A percentile compares a stretch with the other conserved stretches of the same genome.
Evolutionary conservation across 768 basidiomycete genomes (phyloP).

Genomic region (Filobasidium wieringae): DNA sequence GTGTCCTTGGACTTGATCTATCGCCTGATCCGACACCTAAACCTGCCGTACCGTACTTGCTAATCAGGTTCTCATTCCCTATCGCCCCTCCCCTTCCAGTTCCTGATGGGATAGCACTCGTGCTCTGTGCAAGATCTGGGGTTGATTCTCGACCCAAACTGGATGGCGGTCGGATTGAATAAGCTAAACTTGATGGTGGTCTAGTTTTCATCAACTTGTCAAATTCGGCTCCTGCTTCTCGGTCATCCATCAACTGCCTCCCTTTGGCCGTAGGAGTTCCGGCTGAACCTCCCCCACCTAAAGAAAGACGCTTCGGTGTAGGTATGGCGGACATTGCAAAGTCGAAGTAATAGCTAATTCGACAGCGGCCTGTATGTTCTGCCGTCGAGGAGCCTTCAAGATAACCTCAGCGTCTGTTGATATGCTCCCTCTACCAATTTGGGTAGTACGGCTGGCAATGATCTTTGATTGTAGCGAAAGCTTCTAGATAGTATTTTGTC

Average conservation of each 20-base stretch:
- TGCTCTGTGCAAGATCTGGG: background rate
- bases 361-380: too few species aligned
- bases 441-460: too few species aligned
- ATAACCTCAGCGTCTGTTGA: too few species aligned
- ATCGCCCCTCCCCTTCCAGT: background rate
- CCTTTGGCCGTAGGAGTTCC: background rate
- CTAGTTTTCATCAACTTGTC: constrained; percentile 24
- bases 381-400: too few species aligned
- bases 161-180: constrained; percentile 7
- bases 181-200: constrained; percentile 23
- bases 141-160: background rate
- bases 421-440: too few species aligned
- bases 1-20: constrained; percentile 2
- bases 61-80: background rate
- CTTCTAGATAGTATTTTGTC: too few species aligned
- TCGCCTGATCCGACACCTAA: constrained; percentile 2
- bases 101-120: background rate
- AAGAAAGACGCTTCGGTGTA: background rate
- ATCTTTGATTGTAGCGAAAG: too few species aligned
- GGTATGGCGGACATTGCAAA: constrained; percentile 2
- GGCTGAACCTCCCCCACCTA: background rate
- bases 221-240: constrained; percentile 24
- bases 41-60: background rate
- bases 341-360: too few species aligned
- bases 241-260: constrained; percentile 11